Evolutionary conservation across 768 basidiomycete species (phyloP).

Genomic region (Hydnomerulius pinastri): DNA sequence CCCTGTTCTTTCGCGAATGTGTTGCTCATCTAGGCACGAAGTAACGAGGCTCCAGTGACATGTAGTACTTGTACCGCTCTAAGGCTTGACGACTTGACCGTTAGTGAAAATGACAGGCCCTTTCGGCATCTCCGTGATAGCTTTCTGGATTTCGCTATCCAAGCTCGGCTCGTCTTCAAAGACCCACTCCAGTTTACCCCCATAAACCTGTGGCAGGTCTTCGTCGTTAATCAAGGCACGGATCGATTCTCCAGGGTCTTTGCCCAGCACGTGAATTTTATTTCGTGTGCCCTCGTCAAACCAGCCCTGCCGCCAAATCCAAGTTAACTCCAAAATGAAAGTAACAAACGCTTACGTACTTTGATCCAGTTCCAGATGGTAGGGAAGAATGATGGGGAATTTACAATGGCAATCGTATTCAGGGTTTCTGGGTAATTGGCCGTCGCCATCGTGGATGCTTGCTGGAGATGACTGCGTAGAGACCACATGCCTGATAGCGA

Average conservation of each 20-base stretch:
- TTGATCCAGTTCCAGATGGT: conserved; percentile 87
- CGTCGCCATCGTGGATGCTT: conserved; percentile 72
- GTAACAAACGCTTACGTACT: conserved; percentile 35
- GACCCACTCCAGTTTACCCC: conserved; percentile 71
- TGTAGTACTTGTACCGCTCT: too few species aligned
- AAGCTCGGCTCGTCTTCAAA: conserved; percentile 68
- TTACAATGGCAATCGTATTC: conserved; percentile 66
- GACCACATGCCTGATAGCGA: conserved; percentile 69
- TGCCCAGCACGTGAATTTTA: conserved; percentile 76
- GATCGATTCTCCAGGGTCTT: conserved; percentile 55
- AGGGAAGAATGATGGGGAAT: conserved; percentile 81
- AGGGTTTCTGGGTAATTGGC: conserved; percentile 85
- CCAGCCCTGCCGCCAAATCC: conserved; percentile 50
- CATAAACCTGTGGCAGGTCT: conserved; percentile 69
- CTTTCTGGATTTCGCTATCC: conserved; percentile 52
- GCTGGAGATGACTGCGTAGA: conserved; percentile 70
- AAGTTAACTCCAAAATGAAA: neutral
- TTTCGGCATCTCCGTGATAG: conserved; percentile 52
- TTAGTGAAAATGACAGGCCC: conserved; percentile 55
- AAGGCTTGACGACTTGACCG: conserved; percentile 39
- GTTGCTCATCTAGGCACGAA: too few species aligned
- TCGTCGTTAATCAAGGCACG: conserved; percentile 47
- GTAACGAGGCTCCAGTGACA: too few species aligned
- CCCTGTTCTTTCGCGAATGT: too few species aligned
- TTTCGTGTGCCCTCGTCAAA: conserved; percentile 78